Evolutionary conservation across 345 rosid species (phyloP), one percentile per base, ranked within the genome.

Genomic region (Populus tremula): DNA sequence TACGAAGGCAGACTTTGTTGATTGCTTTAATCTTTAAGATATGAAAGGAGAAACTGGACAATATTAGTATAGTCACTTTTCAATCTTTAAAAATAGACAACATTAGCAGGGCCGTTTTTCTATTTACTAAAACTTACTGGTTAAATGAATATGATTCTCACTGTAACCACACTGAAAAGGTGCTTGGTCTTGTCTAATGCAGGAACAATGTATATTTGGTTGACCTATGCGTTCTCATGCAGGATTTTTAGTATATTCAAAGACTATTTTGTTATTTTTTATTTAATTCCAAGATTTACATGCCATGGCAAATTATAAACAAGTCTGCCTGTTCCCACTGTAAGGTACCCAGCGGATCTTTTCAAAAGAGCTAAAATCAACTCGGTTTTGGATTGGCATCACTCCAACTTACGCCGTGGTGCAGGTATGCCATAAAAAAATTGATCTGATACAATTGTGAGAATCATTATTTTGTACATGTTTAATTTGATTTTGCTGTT

Each of bases 381-480:
- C 29, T 93, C 98, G 8, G 91, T 91, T 62, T 77, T 94, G 86
- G 91, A 94, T 68, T 94, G 98, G 98, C 97, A 92, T 84, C 98
- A 94, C 83, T 84, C 91, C 36, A 89, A 88, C 80, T 82, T 94
- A 82, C 94, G 98, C 70, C 69, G 67, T 35, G 97, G 97, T 50
- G 85, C 97, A 86, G 91, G 96, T 89, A 56, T 78, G 67, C 63
- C 69, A 64, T 78, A 3, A 67, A 69, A 72, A 69, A 35, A 31
- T 71, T 39, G 11, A 47, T 54, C 23, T 31, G 56, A 33, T 54
- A 31, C 54, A 64, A 27, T 31, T 59, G 0, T 62, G 25, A 10
- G n/a, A 11, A 56, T 23, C 23, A 36, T 49, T 25, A 23, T 29
- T 49, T 14, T 3, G 23, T 20, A 53, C 6, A 47, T 25, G 8